Evolutionary conservation across 352 stramenopile genomes (phyloP).

Genomic region (Phytophthora citrophthora): DNA sequence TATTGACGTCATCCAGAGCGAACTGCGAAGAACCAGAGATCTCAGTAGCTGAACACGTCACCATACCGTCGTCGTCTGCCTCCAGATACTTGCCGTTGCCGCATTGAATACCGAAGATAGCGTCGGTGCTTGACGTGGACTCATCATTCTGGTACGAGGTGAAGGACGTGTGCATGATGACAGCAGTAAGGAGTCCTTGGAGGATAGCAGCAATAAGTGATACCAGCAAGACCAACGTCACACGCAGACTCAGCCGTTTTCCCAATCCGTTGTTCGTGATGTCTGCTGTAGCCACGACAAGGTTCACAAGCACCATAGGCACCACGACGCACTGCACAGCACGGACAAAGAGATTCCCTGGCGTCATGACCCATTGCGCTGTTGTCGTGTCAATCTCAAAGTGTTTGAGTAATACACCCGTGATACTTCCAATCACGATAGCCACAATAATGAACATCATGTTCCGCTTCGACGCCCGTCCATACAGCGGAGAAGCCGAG

Average conservation of each 20-base stretch:
- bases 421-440: conserved; percentile 48
- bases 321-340: conserved; percentile 82
- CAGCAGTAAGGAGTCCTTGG: conserved; percentile 67
- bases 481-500: conserved; percentile 42
- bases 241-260: conserved; percentile 47
- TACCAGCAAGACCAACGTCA: conserved; percentile 51
- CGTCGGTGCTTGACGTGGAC: conserved; percentile 35
- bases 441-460: conserved; percentile 59
- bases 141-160: conserved; percentile 33
- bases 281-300: conserved; percentile 73
- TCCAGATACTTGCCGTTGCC: conserved; percentile 73
- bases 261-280: conserved; percentile 61
- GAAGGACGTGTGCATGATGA: conserved; percentile 54
- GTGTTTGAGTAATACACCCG: conserved; percentile 62
- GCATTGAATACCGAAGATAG: conserved; percentile 80
- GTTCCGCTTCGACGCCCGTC: conserved; percentile 43
- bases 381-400: conserved; percentile 50
- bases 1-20: conserved; percentile 63
- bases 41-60: conserved; percentile 59
- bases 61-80: conserved; percentile 47
- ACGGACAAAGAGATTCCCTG: conserved; percentile 76
- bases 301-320: conserved; percentile 81
- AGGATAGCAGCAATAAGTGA: conserved; percentile 53
- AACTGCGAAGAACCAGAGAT: conserved; percentile 57
- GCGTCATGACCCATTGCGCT: conserved; percentile 71